Conservation (phyloP, 2,329 filamentous ascomycete genomes). For the Colletotrichum theobromicola region DNA sequence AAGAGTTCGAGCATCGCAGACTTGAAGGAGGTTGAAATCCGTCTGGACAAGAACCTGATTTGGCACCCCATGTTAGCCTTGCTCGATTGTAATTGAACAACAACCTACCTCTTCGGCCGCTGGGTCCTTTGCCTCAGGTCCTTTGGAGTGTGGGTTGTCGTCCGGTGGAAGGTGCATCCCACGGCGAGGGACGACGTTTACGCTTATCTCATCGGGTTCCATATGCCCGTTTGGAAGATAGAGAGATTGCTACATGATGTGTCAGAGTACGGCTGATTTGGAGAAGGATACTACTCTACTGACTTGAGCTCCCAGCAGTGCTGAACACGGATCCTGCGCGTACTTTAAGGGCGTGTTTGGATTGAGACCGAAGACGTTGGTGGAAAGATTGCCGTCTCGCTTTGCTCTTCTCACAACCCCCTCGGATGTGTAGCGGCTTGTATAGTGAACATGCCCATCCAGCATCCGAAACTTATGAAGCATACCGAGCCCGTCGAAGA, state of each 20-base stretch:
- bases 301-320: slow-evolving; percentile 20
- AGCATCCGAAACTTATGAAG: slow-evolving; percentile 21
- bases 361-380: slow-evolving; percentile 16
- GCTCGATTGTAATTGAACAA: background rate
- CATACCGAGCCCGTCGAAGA: slow-evolving; percentile 22
- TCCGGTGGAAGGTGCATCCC: slow-evolving; percentile 19
- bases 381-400: slow-evolving; percentile 11
- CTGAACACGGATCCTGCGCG: slow-evolving; percentile 18
- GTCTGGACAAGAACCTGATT: slow-evolving; percentile 14
- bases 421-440: slow-evolving; percentile 19
- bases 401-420: slow-evolving; percentile 17
- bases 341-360: slow-evolving; percentile 19
- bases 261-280: background rate
- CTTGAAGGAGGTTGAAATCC: slow-evolving; percentile 20
- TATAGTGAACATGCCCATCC: slow-evolving; percentile 12
- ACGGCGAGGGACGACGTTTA: slow-evolving; percentile 19
- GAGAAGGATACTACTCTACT: background rate
- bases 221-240: background rate
- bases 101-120: slow-evolving; percentile 2
- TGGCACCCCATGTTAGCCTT: background rate
- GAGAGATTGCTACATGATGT: slow-evolving; percentile 9
- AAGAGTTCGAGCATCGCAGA: slow-evolving; percentile 21
- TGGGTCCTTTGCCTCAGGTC: background rate
- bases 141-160: slow-evolving; percentile 15
- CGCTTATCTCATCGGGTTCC: slow-evolving; percentile 14